Base-by-base conservation (phyloP, 1,284 basidiomycete genomes). In the Fomitopsis betulina region DNA sequence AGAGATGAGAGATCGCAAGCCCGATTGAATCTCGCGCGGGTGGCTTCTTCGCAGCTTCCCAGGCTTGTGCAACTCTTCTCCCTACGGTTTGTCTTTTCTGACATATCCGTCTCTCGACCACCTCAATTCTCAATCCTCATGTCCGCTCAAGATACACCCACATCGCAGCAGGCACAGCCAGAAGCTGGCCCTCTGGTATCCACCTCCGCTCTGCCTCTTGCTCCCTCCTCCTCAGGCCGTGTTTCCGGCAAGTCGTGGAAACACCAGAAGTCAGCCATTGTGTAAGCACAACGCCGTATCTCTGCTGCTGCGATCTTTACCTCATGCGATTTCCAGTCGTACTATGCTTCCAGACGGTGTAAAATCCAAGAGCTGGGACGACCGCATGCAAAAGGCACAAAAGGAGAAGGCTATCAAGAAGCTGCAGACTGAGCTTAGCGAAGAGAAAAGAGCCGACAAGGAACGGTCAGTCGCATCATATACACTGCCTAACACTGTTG, bases 241-340 rank as follows among this genome's bases (percentile, higher is more conserved):
- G 69, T 76, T 2, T 89, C 87, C 1, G 81, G 86, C 9, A 89
- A 88, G 68, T 63, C 80, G 53, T 91, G 89, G 89, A 91, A 91
- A 65, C 59, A 66, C 2, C 65, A 63, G 37, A 89, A 89, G 69
- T 70, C 79, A 1, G 79, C 90, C 10, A 84, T 85, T 27, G 81
- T 83, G 89, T 90, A 68, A 55, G 78, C 68, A 59, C 17, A 0
- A 15, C 23, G 25, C 19, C 25, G 5, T 58, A 7, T 53, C 51
- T 38, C 25, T 53, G 13, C 55, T 57, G 33, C 57, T 57, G 45
- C 12, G 9, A 27, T 1, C 49, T 61, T 55, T 53, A 19, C 33
- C 25, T n/a, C 37, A 51, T 45, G 13, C 10, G 13, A 23, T 38
- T 23, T 51, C 35, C 68, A 91, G 89, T 32, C 86, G 89, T 23